Base-by-base conservation (phyloP, 345 rosid genomes). In the Nasturtium officinale region DNA sequence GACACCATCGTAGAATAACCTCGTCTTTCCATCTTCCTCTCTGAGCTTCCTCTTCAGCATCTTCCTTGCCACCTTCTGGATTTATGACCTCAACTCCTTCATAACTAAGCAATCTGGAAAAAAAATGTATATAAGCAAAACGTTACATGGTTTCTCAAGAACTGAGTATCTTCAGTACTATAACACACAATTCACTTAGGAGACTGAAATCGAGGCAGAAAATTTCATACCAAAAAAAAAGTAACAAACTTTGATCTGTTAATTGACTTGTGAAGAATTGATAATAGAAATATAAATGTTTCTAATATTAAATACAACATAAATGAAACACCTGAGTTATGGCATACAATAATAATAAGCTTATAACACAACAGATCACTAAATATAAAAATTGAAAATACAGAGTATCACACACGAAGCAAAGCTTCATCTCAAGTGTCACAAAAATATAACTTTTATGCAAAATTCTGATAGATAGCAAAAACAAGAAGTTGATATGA, bases 31-130 rank as follows among this genome's bases (percentile, higher is more conserved):
- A 90, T 83, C 98, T 84, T 80, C 98, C 96, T 80, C 78, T 86
- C 61, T 78, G 88, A 74, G 98, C 98, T 84, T 93, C 96, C 77
- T 93, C 98, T 81, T 81, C 96, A 0, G 91, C 93, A 55, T 93
- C 97, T 80, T 93, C 98, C 48, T 86, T 89, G 58, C 92, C 96
- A 80, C 96, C 98, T 46, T 92, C 98, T 8, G 98, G 98, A 80
- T 92, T 90, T 40, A 92, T 82, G 35, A 92, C 96, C 82, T 92
- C 98, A 66, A 92, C 73, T 9, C 89, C 97, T 86, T 90, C 98
- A 71, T 92, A 82, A 60, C 85, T 84, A 51, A 82, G 74, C 47
- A 86, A 37, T 33, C 92, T 92, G 82, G 29, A 69, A 23, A 69
- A 51, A 17, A 17, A 20, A 38, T 21, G 53, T 20, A 61, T 30